Conservation (phyloP, 148 eudicot genomes). For the Fagopyrum tataricum region DNA sequence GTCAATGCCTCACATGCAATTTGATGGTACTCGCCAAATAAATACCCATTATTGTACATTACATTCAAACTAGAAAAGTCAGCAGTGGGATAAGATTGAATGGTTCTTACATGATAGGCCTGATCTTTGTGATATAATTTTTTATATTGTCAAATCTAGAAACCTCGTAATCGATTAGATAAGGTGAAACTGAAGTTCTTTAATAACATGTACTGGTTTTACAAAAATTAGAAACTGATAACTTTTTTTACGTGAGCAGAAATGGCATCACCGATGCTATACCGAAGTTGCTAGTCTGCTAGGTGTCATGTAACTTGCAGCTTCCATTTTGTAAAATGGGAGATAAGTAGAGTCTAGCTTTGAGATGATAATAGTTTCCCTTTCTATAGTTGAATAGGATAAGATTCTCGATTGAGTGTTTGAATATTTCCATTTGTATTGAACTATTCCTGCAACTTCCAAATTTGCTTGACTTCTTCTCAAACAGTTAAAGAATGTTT, state of each 20-base stretch:
- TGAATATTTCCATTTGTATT: background rate
- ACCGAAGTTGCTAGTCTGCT: background rate
- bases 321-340: background rate
- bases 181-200: slow-evolving; percentile 3
- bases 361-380: background rate
- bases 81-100: background rate
- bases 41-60: background rate
- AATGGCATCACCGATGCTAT: background rate
- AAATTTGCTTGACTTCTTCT: background rate
- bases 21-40: background rate
- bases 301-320: background rate
- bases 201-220: background rate
- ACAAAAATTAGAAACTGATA: background rate
- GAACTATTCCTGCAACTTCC: background rate
- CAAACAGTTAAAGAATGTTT: background rate
- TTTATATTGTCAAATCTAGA: background rate
- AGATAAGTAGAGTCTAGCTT: background rate
- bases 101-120: background rate
- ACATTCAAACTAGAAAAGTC: slow-evolving; percentile 15
- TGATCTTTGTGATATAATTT: slow-evolving; percentile 1
- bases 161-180: background rate
- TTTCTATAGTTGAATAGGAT: background rate
- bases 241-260: background rate
- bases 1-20: slow-evolving; percentile 4
- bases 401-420: background rate